A percentile compares a stretch with the other conserved stretches of the same genome.
Evolutionary conservation across 331 rosid species (phyloP).

Genomic region (Pyracantha coccinea): DNA sequence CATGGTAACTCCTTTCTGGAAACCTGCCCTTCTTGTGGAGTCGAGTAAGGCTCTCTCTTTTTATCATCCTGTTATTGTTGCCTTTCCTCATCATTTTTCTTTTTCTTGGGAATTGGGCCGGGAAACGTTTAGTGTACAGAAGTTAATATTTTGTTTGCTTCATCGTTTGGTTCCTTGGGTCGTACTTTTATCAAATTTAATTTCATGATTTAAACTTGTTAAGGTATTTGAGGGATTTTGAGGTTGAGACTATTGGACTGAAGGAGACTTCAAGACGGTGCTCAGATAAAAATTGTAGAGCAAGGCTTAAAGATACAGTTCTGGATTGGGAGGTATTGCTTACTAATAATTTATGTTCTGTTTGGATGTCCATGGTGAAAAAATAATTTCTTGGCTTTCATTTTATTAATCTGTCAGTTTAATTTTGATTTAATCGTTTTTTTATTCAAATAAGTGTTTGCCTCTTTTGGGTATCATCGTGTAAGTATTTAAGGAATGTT

Average conservation of each 20-base stretch:
- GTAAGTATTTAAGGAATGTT: neutral
- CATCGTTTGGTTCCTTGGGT: neutral
- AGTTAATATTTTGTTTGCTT: neutral
- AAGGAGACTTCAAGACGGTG: conserved; percentile 90
- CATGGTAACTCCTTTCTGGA: conserved; percentile 98
- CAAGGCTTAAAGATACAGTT: conserved; percentile 82
- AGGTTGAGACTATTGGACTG: conserved; percentile 89
- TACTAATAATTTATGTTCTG: conserved; percentile 9
- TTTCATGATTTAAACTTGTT: conserved; percentile 7
- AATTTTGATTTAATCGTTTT: neutral
- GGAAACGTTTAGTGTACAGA: neutral
- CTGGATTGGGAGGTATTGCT: conserved; percentile 94
- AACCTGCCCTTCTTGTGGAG: conserved; percentile 83
- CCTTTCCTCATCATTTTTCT: neutral
- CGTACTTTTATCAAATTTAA: neutral
- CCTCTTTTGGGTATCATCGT: neutral
- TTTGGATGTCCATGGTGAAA: neutral
- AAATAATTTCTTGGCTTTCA: neutral
- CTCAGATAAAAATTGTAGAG: conserved; percentile 57
- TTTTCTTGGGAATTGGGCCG: neutral
- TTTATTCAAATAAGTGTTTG: neutral
- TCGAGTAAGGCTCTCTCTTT: conserved; percentile 51
- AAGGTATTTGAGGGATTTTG: conserved; percentile 94
- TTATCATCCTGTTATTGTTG: neutral
- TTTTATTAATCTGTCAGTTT: neutral